A percentile compares a stretch with the other conserved stretches of the same genome.
These are phyloP conservation scores for Fusarium armeniacum DNA, from an alignment of 2,329 filamentous ascomycete genomes.

Conservation along the genomic window DNA sequence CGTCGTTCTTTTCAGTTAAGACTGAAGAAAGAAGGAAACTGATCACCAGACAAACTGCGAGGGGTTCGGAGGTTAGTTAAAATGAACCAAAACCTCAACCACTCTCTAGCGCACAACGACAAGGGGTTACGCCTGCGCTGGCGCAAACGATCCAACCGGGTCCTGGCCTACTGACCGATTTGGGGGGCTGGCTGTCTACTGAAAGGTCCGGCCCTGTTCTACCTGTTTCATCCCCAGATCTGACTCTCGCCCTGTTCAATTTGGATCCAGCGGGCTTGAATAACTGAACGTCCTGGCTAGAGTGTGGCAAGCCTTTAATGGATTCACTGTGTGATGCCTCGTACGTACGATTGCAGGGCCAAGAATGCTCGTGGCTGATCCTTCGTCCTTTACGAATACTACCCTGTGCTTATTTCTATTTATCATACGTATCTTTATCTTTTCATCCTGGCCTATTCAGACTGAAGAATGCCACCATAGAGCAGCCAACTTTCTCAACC, in stretches of 20 bases:
- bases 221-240: constrained; percentile 30
- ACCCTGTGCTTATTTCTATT: not conserved
- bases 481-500: constrained; percentile 10
- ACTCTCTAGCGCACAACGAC: constrained; percentile 25
- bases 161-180: constrained; percentile 7
- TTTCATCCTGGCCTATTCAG: not conserved
- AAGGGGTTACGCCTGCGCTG: constrained; percentile 27
- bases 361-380: constrained; percentile 20
- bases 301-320: constrained; percentile 21
- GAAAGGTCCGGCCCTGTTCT: constrained; percentile 8
- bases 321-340: constrained; percentile 4
- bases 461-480: constrained; percentile 1
- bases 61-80: constrained; percentile 37
- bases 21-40: constrained; percentile 8
- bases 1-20: constrained; percentile 13
- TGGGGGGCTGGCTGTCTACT: constrained; percentile 15
- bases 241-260: constrained; percentile 11
- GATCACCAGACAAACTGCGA: constrained; percentile 19
- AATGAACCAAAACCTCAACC: constrained; percentile 21
- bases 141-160: constrained; percentile 23
- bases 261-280: constrained; percentile 14
- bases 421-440: not conserved
- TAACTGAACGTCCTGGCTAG: constrained; percentile 1
- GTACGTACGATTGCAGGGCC: constrained; percentile 14
- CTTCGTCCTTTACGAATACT: constrained; percentile 19